Base-by-base conservation (phyloP, 2,329 filamentous ascomycete genomes). In the Capronia coronata region DNA sequence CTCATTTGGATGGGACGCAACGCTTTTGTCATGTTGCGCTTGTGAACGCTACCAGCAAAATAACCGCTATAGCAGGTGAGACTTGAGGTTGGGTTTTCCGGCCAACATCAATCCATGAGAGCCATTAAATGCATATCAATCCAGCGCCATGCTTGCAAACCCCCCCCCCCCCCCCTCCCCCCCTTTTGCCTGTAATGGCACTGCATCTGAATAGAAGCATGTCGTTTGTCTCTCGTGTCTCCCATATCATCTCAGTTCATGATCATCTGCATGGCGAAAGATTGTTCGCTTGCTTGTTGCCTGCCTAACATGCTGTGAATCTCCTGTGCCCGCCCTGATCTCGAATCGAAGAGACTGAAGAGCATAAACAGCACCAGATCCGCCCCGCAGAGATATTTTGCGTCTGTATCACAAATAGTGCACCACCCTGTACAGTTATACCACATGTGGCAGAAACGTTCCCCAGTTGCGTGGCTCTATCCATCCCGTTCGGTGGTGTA, bases 181-280 rank as follows among this genome's bases (percentile, higher is more conserved):
- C n/a, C n/a, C n/a, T n/a, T n/a, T n/a, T n/a, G n/a, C n/a, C n/a
- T n/a, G n/a, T n/a, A n/a, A n/a, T n/a, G n/a, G n/a, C n/a, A n/a
- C 38, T 19, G 13, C 23, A n/a, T 4, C 23, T 27, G 38, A 3
- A 13, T 7, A 23, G 23, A 29, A 29, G 16, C 21, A 13, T 18
- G 18, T 39, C 37, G n/a, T 22, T 18, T 5, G 5, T 27, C 6
- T 10, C 5, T 13, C 18, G 7, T n/a, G 6, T 22, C 38, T 14
- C 21, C n/a, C 21, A 41, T 41, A 49, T 50, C 25, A 37, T 30
- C 35, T 35, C 30, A 32, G 27, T 22, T 47, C 43, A 29, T 43
- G 13, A 51, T 51, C 46, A 25, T 34, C 29, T 32, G 46, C 38
- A 18, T 11, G 14, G 38, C 8, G 9, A 13, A 45, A 32, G 18